phyloP scores from a whole-genome alignment of 2,329 filamentous ascomycete genomes.

The Xylaria polymorpha region DNA sequence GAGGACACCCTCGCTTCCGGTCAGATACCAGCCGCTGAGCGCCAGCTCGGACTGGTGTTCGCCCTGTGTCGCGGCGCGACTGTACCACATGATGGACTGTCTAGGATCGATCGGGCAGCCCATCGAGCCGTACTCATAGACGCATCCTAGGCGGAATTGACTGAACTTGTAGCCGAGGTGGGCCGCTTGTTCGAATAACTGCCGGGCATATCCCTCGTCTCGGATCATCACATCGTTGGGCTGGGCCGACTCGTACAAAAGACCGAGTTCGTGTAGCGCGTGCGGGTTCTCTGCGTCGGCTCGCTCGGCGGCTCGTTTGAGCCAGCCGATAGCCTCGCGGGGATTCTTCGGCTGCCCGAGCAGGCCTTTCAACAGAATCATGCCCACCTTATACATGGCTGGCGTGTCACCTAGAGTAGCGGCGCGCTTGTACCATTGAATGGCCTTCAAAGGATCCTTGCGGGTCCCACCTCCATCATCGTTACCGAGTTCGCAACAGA shows the following conservation, averaged over 20 bases:
- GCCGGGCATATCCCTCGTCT: conserved; percentile 84
- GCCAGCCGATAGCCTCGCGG: conserved; percentile 88
- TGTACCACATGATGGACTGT: conserved; percentile 93
- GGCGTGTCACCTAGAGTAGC: conserved; percentile 90
- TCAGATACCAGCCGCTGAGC: conserved; percentile 93
- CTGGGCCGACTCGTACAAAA: conserved; percentile 72
- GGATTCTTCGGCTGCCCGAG: conserved; percentile 87
- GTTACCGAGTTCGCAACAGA: conserved; percentile 95
- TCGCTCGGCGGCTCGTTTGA: conserved; percentile 90
- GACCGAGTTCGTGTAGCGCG: conserved; percentile 86
- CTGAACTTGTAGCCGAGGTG: conserved; percentile 94
- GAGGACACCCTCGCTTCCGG: conserved; percentile 86
- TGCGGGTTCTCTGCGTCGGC: conserved; percentile 93
- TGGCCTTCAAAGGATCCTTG: conserved; percentile 90
- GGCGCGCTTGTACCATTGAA: conserved; percentile 97
- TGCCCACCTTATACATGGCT: conserved; percentile 98
- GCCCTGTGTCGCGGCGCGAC: conserved; percentile 86
- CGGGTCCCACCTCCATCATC: conserved; percentile 95
- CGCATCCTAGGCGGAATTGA: conserved; percentile 87
- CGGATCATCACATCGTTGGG: conserved; percentile 78
- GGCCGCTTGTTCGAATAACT: conserved; percentile 85
- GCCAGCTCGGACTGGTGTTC: conserved; percentile 93
- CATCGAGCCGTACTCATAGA: conserved; percentile 88
- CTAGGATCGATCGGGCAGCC: conserved; percentile 85
- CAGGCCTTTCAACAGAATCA: conserved; percentile 93